These are phyloP conservation scores for Backusella psychrophila DNA, from an alignment of 192 early-diverging fungal genomes.

Conservation along the genomic window DNA sequence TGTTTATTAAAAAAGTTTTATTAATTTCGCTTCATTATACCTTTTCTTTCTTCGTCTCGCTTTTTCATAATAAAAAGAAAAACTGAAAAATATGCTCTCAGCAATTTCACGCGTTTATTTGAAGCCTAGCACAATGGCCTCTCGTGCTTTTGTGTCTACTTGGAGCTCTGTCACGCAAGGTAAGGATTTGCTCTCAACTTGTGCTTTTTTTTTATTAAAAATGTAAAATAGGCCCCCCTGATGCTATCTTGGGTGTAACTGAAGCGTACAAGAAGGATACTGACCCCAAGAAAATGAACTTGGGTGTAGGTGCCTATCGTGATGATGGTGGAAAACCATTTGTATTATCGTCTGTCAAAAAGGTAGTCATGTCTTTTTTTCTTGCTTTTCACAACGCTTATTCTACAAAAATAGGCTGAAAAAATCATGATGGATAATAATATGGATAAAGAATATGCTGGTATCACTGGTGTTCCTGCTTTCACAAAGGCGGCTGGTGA, in stretches of 20 bases:
- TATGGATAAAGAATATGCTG: constrained; percentile 95
- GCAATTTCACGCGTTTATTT: constrained; percentile 19
- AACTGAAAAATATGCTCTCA: constrained; percentile 26
- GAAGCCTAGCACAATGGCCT: constrained; percentile 11
- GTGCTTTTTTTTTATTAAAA: neutral
- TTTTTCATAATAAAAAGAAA: neutral
- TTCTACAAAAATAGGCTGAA: constrained; percentile 63
- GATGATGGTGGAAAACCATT: constrained; percentile 91
- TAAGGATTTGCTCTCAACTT: neutral
- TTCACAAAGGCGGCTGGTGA: constrained; percentile 83
- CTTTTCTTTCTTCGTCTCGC: neutral
- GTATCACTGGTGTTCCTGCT: constrained; percentile 84
- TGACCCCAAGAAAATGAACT: constrained; percentile 94
- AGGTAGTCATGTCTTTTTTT: constrained; percentile 43
- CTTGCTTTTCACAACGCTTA: neutral
- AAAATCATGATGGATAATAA: constrained; percentile 56
- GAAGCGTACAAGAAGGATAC: constrained; percentile 93
- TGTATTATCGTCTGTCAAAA: constrained; percentile 83
- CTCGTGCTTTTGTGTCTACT: constrained; percentile 41
- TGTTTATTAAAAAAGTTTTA: no score
- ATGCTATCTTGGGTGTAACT: constrained; percentile 84
- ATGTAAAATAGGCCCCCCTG: constrained; percentile 56
- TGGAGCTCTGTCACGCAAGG: constrained; percentile 58
- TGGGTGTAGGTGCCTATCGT: constrained; percentile 97
- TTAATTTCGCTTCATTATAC: no score